These are phyloP conservation scores for Pythium biforme DNA, from an alignment of 352 stramenopile species.

Conservation along the genomic window DNA sequence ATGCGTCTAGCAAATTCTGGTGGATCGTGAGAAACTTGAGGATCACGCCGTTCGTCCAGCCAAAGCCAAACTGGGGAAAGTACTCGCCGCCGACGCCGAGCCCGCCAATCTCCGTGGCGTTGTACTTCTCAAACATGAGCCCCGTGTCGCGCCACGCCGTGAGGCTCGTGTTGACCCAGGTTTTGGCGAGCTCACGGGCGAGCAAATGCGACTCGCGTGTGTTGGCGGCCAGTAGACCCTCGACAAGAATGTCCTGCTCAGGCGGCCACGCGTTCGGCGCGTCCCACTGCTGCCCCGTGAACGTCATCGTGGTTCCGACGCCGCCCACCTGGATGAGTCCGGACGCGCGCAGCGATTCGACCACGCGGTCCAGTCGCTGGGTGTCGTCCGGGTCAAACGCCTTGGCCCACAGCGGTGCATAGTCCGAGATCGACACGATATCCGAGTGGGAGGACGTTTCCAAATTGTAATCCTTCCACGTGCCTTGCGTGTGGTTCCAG, in stretches of 20 bases:
- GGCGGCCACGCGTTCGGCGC: constrained; percentile 85
- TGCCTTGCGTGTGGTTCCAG: constrained; percentile 51
- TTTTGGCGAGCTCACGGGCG: constrained; percentile 49
- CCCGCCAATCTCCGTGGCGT: constrained; percentile 59
- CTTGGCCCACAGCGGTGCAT: constrained; percentile 75
- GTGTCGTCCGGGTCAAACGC: constrained; percentile 51
- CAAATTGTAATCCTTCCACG: constrained; percentile 78
- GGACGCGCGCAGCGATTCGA: constrained; percentile 51
- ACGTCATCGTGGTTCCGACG: constrained; percentile 62
- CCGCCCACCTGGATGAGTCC: constrained; percentile 64
- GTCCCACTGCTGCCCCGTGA: constrained; percentile 87
- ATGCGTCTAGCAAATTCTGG: constrained; percentile 56
- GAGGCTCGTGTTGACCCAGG: constrained; percentile 65
- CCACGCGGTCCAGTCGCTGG: constrained; percentile 41
- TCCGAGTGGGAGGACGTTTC: constrained; percentile 43
- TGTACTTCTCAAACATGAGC: constrained; percentile 91
- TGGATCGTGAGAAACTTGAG: constrained; percentile 84
- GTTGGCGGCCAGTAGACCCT: constrained; percentile 66
- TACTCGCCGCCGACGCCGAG: constrained; percentile 85
- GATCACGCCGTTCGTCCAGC: constrained; percentile 86
- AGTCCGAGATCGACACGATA: constrained; percentile 65
- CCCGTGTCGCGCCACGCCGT: constrained; percentile 64
- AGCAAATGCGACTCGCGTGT: constrained; percentile 46
- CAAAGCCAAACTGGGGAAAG: constrained; percentile 86
- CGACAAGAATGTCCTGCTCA: constrained; percentile 77